These are phyloP conservation scores for Populus pruinosa DNA, from an alignment of 345 rosid species.

Conservation along the genomic window DNA sequence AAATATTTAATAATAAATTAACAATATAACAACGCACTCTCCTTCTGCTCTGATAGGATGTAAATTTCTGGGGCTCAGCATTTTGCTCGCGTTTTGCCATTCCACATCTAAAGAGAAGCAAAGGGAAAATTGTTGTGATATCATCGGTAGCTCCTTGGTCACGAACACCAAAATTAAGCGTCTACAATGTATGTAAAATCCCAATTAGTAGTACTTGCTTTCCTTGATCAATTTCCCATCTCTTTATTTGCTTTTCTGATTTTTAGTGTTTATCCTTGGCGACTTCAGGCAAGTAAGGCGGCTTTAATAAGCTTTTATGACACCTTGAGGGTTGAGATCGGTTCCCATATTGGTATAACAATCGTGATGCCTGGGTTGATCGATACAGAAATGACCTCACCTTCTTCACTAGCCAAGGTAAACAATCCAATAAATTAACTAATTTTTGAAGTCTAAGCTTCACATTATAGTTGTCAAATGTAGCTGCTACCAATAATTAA, in stretches of 20 bases:
- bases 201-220: too few relatives aligned
- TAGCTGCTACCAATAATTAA: too few relatives aligned
- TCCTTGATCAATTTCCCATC: too few relatives aligned
- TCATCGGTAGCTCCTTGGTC: slow-evolving; percentile 45
- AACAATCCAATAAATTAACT: too few relatives aligned
- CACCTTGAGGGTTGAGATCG: slow-evolving; percentile 43
- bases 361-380: slow-evolving; percentile 41
- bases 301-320: slow-evolving; percentile 37
- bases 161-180: slow-evolving; percentile 38
- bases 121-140: slow-evolving; percentile 50
- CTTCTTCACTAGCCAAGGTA: not conserved
- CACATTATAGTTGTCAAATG: too few relatives aligned
- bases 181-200: slow-evolving; percentile 39
- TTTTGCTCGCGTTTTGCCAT: slow-evolving; percentile 33
- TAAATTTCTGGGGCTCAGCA: slow-evolving; percentile 59
- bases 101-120: slow-evolving; percentile 33
- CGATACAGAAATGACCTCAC: slow-evolving; percentile 27
- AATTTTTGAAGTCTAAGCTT: too few relatives aligned
- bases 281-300: slow-evolving; percentile 37
- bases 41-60: slow-evolving; percentile 15
- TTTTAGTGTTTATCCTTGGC: not conserved
- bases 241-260: too few relatives aligned
- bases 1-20: too few relatives aligned
- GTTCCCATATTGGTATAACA: slow-evolving; percentile 39
- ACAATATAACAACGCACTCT: too few relatives aligned